Percentiles rank a stretch among this genome's conserved stretches.
Conservation (phyloP, 176 grass and related monocot species). For the Hsuehochloa calcarea region DNA sequence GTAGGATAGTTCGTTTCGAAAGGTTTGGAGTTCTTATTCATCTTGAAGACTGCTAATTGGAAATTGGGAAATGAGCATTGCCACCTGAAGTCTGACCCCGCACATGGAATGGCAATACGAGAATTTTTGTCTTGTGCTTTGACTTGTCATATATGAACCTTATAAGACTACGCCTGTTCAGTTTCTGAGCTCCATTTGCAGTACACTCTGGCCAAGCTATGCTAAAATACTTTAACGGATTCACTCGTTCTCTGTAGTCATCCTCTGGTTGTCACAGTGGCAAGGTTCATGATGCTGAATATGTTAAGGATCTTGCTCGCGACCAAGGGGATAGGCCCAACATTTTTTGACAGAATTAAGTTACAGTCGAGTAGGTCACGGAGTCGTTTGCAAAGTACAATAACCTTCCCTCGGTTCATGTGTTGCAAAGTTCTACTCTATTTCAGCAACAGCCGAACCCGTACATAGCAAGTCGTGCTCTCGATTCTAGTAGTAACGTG, state of each 20-base stretch:
- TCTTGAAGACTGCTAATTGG: too few relatives aligned
- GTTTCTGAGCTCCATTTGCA: too few relatives aligned
- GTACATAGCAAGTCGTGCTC: slow-evolving; percentile 27
- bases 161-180: too few relatives aligned
- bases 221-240: background rate
- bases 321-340: background rate
- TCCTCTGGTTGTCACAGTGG: background rate
- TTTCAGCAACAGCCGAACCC: background rate
- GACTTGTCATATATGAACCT: too few relatives aligned
- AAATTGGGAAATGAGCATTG: too few relatives aligned
- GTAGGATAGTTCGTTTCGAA: too few relatives aligned
- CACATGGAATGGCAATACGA: too few relatives aligned
- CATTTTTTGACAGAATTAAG: background rate
- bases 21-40: too few relatives aligned
- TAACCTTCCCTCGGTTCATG: slow-evolving; percentile 8
- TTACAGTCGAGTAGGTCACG: background rate
- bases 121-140: too few relatives aligned
- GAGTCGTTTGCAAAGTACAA: slow-evolving; percentile 17
- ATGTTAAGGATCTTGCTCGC: background rate
- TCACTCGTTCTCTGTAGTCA: background rate
- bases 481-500: background rate
- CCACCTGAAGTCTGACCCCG: too few relatives aligned
- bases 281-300: background rate
- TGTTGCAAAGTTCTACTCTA: background rate
- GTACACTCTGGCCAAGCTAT: background rate